A percentile compares a stretch with the other conserved stretches of the same genome.
phyloP scores from a whole-genome alignment of 768 basidiomycete species.

The Auriculariales sp. region DNA sequence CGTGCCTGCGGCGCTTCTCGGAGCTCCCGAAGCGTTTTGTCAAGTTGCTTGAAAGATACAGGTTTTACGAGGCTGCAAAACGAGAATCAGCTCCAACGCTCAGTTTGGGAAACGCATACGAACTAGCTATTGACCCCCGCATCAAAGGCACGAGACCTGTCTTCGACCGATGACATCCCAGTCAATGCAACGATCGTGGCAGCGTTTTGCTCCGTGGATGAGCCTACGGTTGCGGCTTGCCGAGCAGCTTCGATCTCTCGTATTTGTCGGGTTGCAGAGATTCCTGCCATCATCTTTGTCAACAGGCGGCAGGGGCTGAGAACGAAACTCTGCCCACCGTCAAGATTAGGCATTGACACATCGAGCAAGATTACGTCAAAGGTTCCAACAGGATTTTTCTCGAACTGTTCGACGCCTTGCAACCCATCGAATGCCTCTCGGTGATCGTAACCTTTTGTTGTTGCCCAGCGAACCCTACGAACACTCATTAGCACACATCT shows the following conservation, averaged over 20 bases:
- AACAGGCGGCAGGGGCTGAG: background rate
- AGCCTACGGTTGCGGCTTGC: constrained; percentile 9
- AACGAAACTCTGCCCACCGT: constrained; percentile 34
- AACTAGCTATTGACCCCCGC: constrained; percentile 94
- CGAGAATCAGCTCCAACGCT: background rate
- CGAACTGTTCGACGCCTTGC: constrained; percentile 67
- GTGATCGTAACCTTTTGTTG: constrained; percentile 48
- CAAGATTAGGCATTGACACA: constrained; percentile 86
- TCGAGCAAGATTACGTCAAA: constrained; percentile 85
- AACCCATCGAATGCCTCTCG: constrained; percentile 73
- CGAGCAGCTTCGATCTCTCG: constrained; percentile 50
- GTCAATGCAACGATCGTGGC: constrained; percentile 68
- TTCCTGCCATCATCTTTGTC: constrained; percentile 28
- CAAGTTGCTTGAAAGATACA: constrained; percentile 83
- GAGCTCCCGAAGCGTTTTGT: constrained; percentile 68
- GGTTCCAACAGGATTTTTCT: constrained; percentile 39
- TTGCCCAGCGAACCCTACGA: background rate
- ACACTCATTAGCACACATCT: background rate
- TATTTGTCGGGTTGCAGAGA: constrained; percentile 74
- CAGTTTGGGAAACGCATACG: constrained; percentile 18
- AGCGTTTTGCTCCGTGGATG: constrained; percentile 19
- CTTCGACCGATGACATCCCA: constrained; percentile 86
- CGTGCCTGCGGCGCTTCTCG: constrained; percentile 16
- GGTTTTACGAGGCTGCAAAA: constrained; percentile 73
- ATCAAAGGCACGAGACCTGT: constrained; percentile 81